Conservation (phyloP, 164 flowering plant species). For the Berberis vulgaris region DNA sequence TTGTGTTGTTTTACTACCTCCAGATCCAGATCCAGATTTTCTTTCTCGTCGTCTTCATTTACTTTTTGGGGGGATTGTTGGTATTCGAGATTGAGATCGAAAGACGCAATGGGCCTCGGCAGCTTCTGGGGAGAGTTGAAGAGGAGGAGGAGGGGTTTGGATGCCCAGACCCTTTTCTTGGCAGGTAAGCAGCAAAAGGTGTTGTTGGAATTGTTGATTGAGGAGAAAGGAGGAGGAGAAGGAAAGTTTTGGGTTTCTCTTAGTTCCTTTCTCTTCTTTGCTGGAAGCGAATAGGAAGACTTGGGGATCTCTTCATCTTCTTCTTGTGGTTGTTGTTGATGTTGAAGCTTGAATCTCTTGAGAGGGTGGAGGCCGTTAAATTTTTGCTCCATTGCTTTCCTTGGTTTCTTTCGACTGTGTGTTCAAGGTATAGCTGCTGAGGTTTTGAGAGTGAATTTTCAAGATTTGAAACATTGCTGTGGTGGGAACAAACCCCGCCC, state of each 20-base stretch:
- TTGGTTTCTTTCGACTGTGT: conserved; percentile 3
- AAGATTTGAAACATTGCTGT: too few species aligned
- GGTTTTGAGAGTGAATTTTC: too few species aligned
- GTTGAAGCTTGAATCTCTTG: conserved; percentile 55
- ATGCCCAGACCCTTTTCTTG: conserved; percentile 79
- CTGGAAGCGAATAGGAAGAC: conserved; percentile 38
- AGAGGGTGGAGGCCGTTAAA: conserved; percentile 54
- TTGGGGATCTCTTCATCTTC: neutral
- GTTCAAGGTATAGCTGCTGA: too few species aligned
- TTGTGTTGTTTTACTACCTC: neutral
- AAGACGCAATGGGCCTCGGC: conserved; percentile 12
- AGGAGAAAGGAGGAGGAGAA: neutral
- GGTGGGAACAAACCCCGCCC: too few species aligned
- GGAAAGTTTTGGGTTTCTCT: conserved; percentile 14
- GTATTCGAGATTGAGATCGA: conserved; percentile 50
- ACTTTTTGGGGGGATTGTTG: conserved; percentile 15
- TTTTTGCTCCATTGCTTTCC: conserved; percentile 26
- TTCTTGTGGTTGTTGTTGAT: conserved; percentile 47
- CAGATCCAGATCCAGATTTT: neutral
- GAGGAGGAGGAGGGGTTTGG: conserved; percentile 21
- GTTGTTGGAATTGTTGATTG: neutral
- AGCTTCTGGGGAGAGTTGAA: conserved; percentile 9
- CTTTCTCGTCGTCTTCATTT: neutral
- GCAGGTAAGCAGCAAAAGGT: conserved; percentile 51
- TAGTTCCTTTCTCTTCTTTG: conserved; percentile 62